Conservation (phyloP, 2,329 filamentous ascomycete species). For the Parastagonospora avenae region DNA sequence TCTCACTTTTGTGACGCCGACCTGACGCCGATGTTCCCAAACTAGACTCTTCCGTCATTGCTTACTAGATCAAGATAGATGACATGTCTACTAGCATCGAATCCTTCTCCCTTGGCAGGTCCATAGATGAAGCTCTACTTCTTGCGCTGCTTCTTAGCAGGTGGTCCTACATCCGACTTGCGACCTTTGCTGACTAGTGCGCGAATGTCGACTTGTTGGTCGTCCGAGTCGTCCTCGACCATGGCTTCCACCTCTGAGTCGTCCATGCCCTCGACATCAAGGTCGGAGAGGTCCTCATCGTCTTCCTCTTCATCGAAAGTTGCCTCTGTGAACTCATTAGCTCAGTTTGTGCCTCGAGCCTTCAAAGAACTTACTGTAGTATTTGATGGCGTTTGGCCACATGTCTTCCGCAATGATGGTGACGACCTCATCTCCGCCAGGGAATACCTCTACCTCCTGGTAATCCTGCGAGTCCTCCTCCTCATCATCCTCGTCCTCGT, state of each 20-base stretch:
- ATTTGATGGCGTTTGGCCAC: slow-evolving; percentile 85
- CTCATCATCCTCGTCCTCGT: slow-evolving; percentile 49
- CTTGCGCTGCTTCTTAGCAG: slow-evolving; percentile 50
- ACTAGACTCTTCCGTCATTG: too few relatives aligned
- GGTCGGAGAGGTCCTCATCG: slow-evolving; percentile 65
- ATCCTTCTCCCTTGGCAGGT: too few relatives aligned
- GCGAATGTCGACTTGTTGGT: slow-evolving; percentile 56
- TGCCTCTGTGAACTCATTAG: slow-evolving; percentile 47
- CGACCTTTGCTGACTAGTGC: slow-evolving; percentile 55
- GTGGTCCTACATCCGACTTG: slow-evolving; percentile 41
- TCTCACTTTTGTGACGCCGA: too few relatives aligned
- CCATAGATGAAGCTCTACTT: slow-evolving; percentile 22
- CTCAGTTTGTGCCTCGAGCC: background rate
- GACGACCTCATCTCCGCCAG: slow-evolving; percentile 83
- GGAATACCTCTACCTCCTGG: slow-evolving; percentile 80
- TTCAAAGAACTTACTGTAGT: slow-evolving; percentile 74
- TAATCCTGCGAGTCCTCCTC: slow-evolving; percentile 69
- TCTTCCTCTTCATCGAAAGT: slow-evolving; percentile 63
- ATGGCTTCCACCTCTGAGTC: slow-evolving; percentile 53
- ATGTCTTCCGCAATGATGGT: slow-evolving; percentile 83
- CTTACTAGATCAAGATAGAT: too few relatives aligned
- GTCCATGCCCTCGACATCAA: slow-evolving; percentile 60
- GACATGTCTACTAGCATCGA: too few relatives aligned
- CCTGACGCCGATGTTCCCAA: too few relatives aligned
- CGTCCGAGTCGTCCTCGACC: slow-evolving; percentile 57